Base-by-base conservation (phyloP, 202 grass and related monocot genomes). In the Bolboschoenoplectus hybrid region DNA sequence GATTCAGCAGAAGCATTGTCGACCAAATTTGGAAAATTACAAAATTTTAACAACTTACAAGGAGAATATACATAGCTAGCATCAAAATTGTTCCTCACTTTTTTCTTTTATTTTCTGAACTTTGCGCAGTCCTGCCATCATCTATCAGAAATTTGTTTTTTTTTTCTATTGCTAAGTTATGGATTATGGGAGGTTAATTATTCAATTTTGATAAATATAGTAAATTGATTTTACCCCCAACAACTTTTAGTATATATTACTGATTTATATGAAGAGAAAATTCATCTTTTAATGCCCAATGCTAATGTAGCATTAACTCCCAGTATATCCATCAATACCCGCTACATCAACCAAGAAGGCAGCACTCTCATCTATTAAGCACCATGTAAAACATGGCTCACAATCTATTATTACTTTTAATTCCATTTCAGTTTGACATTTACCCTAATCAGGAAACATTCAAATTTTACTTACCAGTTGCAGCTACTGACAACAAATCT, bases 401-500 rank as follows among this genome's bases (percentile, higher is more conserved):
- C 32, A 38, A 78, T 58, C 75, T 40, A 40, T 58, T n/a, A 16
- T 41, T 19, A 58, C 50, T 53, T 39, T 1, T 1, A 79, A n/a
- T 58, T 79, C 44, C 3, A 50, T 9, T 74, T 74, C n/a, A 26
- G 70, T 34, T 51, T 51, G 34, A 51, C 8, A 74, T 51, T 74
- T 74, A 20, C 7, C 12, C 32, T 52, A 34, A 71, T 14, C 41
- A 19, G 67, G 40, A 71, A 53, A 50, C 47, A 53, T 51, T 75
- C 20, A 75, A 13, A 51, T 26, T 47, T 4, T 14, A 73, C n/a
- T 26, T 73, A 73, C 69, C 69, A 49, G 69, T 73, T 19, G n/a
- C 41, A 46, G 44, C 3, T 47, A 75, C 72, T 53, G 72, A 53
- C 46, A 26, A 53, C 72, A 75, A 35, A 75, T 75, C 45, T 51